These are phyloP conservation scores for Sclerotinia subarctica DNA, from an alignment of 2,329 filamentous ascomycete species.

Conservation along the genomic window DNA sequence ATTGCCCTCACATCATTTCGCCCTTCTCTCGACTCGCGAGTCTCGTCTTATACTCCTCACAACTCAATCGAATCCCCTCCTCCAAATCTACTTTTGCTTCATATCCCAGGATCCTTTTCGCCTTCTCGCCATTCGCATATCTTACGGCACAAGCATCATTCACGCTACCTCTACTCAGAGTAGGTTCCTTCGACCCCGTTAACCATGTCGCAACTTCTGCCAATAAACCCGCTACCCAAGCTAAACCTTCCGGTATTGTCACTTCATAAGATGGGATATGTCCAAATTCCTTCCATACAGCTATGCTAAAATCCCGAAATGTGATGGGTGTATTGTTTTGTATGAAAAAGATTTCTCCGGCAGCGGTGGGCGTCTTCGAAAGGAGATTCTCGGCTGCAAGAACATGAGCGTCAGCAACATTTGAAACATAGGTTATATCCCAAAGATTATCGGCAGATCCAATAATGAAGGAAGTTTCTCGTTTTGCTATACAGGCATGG, in stretches of 20 bases:
- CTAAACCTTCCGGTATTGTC: neutral
- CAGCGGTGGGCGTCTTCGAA: neutral
- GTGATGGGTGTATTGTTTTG: conserved; percentile 12
- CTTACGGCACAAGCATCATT: conserved; percentile 17
- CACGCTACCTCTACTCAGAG: conserved; percentile 10
- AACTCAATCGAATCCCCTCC: conserved; percentile 16
- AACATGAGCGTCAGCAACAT: conserved; percentile 16
- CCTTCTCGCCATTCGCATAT: conserved; percentile 12
- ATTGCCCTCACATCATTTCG: neutral
- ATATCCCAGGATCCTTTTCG: conserved; percentile 10
- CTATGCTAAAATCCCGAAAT: conserved; percentile 4
- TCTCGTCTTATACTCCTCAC: conserved; percentile 10
- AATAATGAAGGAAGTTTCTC: neutral
- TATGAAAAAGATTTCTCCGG: conserved; percentile 9
- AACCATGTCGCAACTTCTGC: conserved; percentile 2
- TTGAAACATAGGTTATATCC: conserved; percentile 15
- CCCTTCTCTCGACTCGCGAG: neutral
- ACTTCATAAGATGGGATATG: conserved; percentile 4
- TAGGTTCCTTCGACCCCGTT: neutral
- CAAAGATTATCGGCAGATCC: conserved; percentile 9
- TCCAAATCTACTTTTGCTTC: conserved; percentile 9
- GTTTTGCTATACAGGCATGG: conserved; percentile 15
- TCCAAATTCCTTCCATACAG: conserved; percentile 12
- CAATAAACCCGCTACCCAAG: conserved; percentile 4
- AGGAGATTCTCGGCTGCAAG: conserved; percentile 12